phyloP scores from a whole-genome alignment of 2,329 filamentous ascomycete genomes.

The Cryphonectria japonica region DNA sequence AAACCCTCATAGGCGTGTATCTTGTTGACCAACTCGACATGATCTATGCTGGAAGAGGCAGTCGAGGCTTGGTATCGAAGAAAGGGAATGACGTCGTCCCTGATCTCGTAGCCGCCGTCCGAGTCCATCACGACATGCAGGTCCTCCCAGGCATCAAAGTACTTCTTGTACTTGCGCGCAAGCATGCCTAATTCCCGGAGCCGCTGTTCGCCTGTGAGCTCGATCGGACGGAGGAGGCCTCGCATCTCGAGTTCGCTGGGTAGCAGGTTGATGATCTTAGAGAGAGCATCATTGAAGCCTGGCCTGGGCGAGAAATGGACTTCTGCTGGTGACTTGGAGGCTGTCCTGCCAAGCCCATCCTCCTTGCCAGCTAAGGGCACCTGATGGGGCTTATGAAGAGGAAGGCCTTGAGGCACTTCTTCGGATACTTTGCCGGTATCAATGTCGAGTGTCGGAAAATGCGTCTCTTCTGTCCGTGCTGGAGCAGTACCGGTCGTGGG shows the following conservation, averaged over 20 bases:
- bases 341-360: background rate
- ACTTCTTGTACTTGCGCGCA: conserved; percentile 43
- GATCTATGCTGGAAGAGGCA: conserved; percentile 25
- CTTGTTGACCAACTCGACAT: conserved; percentile 36
- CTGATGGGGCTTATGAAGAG: background rate
- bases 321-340: background rate
- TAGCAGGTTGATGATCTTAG: conserved; percentile 35
- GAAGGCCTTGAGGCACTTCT: background rate
- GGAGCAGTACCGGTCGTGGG: background rate
- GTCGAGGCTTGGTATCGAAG: conserved; percentile 36
- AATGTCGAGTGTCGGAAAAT: conserved; percentile 1
- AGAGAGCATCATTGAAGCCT: conserved; percentile 32
- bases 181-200: conserved; percentile 45
- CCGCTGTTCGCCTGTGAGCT: conserved; percentile 43
- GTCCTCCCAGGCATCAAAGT: conserved; percentile 46
- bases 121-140: conserved; percentile 37
- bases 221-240: conserved; percentile 42
- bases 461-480: background rate
- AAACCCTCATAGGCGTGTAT: conserved; percentile 48
- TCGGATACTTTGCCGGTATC: background rate
- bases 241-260: conserved; percentile 41
- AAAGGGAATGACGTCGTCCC: conserved; percentile 47
- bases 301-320: conserved; percentile 12
- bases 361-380: background rate
- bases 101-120: conserved; percentile 42